phyloP scores from a whole-genome alignment of 1,139 yeast species.

The Eremothecium sinecaudum region DNA sequence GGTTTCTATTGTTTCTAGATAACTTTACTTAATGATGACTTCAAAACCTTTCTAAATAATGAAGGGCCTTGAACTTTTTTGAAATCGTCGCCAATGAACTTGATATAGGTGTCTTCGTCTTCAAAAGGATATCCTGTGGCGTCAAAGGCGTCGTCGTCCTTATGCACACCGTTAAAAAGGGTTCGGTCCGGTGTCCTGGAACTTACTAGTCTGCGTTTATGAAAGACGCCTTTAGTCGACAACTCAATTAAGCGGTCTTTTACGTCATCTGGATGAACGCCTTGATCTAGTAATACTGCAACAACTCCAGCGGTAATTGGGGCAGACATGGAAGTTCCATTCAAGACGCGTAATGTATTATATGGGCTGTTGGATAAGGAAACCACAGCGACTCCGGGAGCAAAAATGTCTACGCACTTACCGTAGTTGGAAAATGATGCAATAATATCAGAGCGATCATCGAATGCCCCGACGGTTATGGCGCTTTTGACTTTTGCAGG shows the following conservation, averaged over 20 bases:
- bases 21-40: slow-evolving; percentile 4
- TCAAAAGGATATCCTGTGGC: slow-evolving; percentile 20
- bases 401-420: slow-evolving; percentile 71
- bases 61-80: slow-evolving; percentile 6
- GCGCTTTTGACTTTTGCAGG: slow-evolving; percentile 71
- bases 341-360: slow-evolving; percentile 32
- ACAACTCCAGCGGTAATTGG: slow-evolving; percentile 71
- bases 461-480: slow-evolving; percentile 80
- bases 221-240: slow-evolving; percentile 33
- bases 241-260: slow-evolving; percentile 34
- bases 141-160: slow-evolving; percentile 28
- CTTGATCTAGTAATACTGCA: slow-evolving; percentile 56
- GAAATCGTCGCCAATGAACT: slow-evolving; percentile 5
- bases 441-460: slow-evolving; percentile 55
- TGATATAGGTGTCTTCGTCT: slow-evolving; percentile 14
- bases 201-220: slow-evolving; percentile 32
- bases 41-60: slow-evolving; percentile 3
- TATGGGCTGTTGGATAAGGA: slow-evolving; percentile 26
- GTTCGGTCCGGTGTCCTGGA: slow-evolving; percentile 42
- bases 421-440: slow-evolving; percentile 87
- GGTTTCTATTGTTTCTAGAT: slow-evolving; percentile 1
- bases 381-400: slow-evolving; percentile 62
- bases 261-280: slow-evolving; percentile 39
- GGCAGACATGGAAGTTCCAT: slow-evolving; percentile 87
- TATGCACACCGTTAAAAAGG: slow-evolving; percentile 34